Base-by-base conservation (phyloP, 2,329 filamentous ascomycete species). In the Talaromyces atroroseus region DNA sequence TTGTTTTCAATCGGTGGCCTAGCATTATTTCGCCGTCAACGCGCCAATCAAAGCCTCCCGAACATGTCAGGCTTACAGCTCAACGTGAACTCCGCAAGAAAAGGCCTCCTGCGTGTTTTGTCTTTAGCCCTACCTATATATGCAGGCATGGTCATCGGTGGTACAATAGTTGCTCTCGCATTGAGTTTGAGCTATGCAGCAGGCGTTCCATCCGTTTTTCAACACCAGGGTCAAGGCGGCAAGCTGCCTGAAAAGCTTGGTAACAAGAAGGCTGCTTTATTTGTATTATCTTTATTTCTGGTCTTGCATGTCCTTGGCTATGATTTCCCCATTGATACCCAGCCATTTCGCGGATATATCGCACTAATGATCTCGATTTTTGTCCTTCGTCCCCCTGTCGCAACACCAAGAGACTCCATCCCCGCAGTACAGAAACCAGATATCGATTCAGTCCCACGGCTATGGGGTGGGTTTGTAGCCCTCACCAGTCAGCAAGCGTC, bases 51-150 rank as follows among this genome's bases (percentile, higher is more conserved):
- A 47, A 50, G 45, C 21, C 49, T 34, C 49, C 53, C 38, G 18
- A 58, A 10, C 50, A 55, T 14, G 51, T 45, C 23, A 29, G 50
- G 16, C 47, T 52, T 21, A 12, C 59, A 52, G 21, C 20, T 66
- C 4, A 62, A 59, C 55, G 34, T 54, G 1, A 59, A 58, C 7
- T 60, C 54, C 0, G 61, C 49, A 5, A 59, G 60, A 14, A 60
- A 57, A 16, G 65, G 71, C 18, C 50, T 70, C 16, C 62, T 66
- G 18, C 74, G 71, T 50, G 63, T 72, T n/a, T 56, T 73, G 29
- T 71, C 76, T 18, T 64, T 81, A 21, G 68, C 74, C 2, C 63
- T 85, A 29, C 82, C 82, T 0, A 80, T 82, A 62, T 84, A 82
- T 63, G 79, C 82, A 8, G 68, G 79, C 0, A 72, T 82, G 60